These are phyloP conservation scores for Starmerella ratchasimensis DNA, from an alignment of 805 yeast species.

Conservation along the genomic window DNA sequence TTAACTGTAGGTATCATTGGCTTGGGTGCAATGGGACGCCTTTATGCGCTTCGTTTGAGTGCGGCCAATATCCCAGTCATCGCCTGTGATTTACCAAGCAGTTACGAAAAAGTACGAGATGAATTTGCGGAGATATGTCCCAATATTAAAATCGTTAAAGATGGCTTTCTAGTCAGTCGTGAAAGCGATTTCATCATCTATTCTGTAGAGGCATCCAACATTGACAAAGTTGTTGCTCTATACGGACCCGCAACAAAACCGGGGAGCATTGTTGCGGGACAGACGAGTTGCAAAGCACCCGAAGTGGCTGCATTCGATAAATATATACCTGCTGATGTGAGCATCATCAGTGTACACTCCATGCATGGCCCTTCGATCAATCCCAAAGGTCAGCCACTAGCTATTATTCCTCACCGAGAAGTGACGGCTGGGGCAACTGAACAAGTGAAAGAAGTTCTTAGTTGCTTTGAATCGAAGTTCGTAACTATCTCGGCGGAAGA, in stretches of 20 bases:
- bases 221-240: conserved; percentile 50
- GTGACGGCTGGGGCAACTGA: conserved; percentile 34
- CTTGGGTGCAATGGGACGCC: conserved; percentile 88
- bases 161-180: conserved; percentile 79
- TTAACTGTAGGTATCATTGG: conserved; percentile 72
- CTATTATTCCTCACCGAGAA: conserved; percentile 65
- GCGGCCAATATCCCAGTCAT: conserved; percentile 62
- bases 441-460: conserved; percentile 49
- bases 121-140: conserved; percentile 25
- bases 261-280: conserved; percentile 94
- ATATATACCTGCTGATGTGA: conserved; percentile 60
- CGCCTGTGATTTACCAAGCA: conserved; percentile 71
- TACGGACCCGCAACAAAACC: conserved; percentile 79
- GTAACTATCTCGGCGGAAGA: conserved; percentile 72
- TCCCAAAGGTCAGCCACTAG: conserved; percentile 86
- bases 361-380: conserved; percentile 88
- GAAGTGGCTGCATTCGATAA: conserved; percentile 78
- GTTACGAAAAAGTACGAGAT: conserved; percentile 34
- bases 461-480: conserved; percentile 62
- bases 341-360: conserved; percentile 78
- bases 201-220: conserved; percentile 84
- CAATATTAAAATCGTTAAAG: conserved; percentile 40
- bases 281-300: conserved; percentile 86
- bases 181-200: conserved; percentile 71
- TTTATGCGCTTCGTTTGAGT: conserved; percentile 68